These are phyloP conservation scores for Trichosporon sp. DNA, from an alignment of 1,284 basidiomycete species.

Conservation along the genomic window DNA sequence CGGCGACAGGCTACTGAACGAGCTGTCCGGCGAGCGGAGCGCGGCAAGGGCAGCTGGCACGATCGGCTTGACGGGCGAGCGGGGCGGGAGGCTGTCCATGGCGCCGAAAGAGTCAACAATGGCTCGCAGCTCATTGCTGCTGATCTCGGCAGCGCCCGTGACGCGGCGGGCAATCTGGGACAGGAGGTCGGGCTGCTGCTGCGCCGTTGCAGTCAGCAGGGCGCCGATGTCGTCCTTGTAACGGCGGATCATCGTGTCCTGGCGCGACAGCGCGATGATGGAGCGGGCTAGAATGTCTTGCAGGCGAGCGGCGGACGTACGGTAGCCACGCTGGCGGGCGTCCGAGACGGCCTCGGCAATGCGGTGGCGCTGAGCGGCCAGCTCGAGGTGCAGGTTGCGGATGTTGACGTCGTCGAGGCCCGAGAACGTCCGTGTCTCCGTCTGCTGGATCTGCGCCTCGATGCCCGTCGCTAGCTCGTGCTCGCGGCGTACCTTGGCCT, in stretches of 20 bases:
- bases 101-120: slow-evolving; percentile 1
- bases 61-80: not conserved
- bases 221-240: slow-evolving; percentile 55
- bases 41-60: not conserved
- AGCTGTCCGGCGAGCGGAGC: not conserved
- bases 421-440: slow-evolving; percentile 70
- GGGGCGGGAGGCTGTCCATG: not conserved
- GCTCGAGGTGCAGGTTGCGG: slow-evolving; percentile 67
- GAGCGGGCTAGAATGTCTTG: slow-evolving; percentile 58
- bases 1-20: slow-evolving; percentile 41
- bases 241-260: slow-evolving; percentile 66
- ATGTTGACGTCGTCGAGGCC: slow-evolving; percentile 63
- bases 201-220: not conserved
- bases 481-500: slow-evolving; percentile 60
- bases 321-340: slow-evolving; percentile 63
- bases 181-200: not conserved
- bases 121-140: slow-evolving; percentile 3
- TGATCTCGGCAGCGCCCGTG: not conserved
- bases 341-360: slow-evolving; percentile 67
- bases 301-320: slow-evolving; percentile 60
- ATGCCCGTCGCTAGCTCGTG: slow-evolving; percentile 73
- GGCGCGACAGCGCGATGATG: slow-evolving; percentile 59
- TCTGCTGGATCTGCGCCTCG: slow-evolving; percentile 71
- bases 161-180: not conserved
- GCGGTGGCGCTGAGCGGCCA: slow-evolving; percentile 61